A percentile compares a stretch with the other conserved stretches of the same genome.
Evolutionary conservation across 768 basidiomycete genomes (phyloP).

Genomic region (Boletus tomentosulus): DNA sequence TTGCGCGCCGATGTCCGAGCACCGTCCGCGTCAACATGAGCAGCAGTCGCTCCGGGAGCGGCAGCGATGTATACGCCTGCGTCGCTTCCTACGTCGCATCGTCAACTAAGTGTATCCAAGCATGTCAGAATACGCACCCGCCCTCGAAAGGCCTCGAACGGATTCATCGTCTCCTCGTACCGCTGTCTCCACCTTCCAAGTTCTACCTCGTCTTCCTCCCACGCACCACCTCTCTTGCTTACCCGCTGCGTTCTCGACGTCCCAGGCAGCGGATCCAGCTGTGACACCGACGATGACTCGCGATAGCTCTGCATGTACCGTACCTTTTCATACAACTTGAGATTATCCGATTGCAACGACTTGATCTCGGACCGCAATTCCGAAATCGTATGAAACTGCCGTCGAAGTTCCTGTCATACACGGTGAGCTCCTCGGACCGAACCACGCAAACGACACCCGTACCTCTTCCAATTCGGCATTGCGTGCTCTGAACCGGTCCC

Average conservation of each 20-base stretch:
- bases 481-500: conserved; percentile 95
- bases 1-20: conserved; percentile 84
- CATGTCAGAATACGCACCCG: conserved; percentile 53
- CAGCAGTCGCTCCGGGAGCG: conserved; percentile 86
- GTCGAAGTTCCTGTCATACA: conserved; percentile 73
- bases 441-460: conserved; percentile 7
- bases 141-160: conserved; percentile 96
- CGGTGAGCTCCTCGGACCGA: not conserved
- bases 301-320: conserved; percentile 97
- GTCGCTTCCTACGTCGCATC: conserved; percentile 76
- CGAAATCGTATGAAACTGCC: conserved; percentile 91
- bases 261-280: conserved; percentile 65
- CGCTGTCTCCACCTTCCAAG: conserved; percentile 86
- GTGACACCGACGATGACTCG: conserved; percentile 63
- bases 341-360: conserved; percentile 87
- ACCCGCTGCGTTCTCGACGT: conserved; percentile 15
- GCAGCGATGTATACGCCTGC: conserved; percentile 86
- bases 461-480: conserved; percentile 98
- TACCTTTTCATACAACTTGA: conserved; percentile 98
- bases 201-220: conserved; percentile 47
- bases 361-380: conserved; percentile 93
- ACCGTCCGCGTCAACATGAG: conserved; percentile 81
- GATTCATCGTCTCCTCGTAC: conserved; percentile 97
- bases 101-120: not conserved
- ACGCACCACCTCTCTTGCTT: conserved; percentile 1